phyloP scores from a whole-genome alignment of 2,329 filamentous ascomycete genomes.

The Pseudocercospora fijiensis region DNA sequence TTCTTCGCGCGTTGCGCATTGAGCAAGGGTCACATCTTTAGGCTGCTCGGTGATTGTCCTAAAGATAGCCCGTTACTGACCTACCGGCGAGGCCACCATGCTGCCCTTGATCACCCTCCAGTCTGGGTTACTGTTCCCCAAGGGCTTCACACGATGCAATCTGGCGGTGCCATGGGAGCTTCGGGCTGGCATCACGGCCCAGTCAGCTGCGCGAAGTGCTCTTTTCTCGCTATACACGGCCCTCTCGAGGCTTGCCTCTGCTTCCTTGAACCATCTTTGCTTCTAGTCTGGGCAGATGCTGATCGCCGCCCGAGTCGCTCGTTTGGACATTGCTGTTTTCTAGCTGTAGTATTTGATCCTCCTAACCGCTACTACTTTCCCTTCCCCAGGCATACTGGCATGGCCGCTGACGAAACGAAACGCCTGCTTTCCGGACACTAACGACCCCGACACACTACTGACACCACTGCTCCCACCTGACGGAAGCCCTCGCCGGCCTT shows the following conservation, averaged over 20 bases:
- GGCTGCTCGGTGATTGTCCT: slow-evolving; percentile 22
- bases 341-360: slow-evolving; percentile 17
- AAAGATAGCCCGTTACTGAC: slow-evolving; percentile 31
- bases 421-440: not conserved
- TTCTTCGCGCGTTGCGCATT: slow-evolving; percentile 13
- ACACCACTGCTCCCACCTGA: not conserved
- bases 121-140: slow-evolving; percentile 24
- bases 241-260: slow-evolving; percentile 13
- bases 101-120: slow-evolving; percentile 25
- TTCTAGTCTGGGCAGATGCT: slow-evolving; percentile 22
- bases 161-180: slow-evolving; percentile 35
- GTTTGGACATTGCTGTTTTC: slow-evolving; percentile 15
- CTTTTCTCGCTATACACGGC: slow-evolving; percentile 20
- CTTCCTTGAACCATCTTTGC: slow-evolving; percentile 12
- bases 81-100: slow-evolving; percentile 16
- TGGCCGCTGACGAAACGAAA: slow-evolving; percentile 1
- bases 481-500: not conserved
- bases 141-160: slow-evolving; percentile 35
- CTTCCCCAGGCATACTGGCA: not conserved
- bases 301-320: slow-evolving; percentile 26
- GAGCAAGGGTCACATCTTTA: slow-evolving; percentile 15
- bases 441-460: slow-evolving; percentile 4
- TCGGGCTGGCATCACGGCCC: slow-evolving; percentile 35
- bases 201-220: slow-evolving; percentile 29
- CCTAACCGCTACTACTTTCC: slow-evolving; percentile 8